Conservation (phyloP, 176 grass and related monocot genomes). For the Cymbopogon citratus region DNA sequence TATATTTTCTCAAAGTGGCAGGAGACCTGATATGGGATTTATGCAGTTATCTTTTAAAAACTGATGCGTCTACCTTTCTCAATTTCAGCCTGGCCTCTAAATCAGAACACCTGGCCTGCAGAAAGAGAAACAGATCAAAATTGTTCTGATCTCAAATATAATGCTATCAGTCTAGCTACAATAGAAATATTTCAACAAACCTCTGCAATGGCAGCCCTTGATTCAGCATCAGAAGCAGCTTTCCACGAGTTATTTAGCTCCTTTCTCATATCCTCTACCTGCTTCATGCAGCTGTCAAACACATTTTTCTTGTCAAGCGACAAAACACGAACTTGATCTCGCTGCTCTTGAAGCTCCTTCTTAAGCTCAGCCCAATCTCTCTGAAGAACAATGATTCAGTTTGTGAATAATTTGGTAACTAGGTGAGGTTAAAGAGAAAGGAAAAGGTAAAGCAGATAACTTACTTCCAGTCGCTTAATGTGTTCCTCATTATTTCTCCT, state of each 20-base stretch:
- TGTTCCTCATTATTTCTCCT: constrained; percentile 70
- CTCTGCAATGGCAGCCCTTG: constrained; percentile 78
- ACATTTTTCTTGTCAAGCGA: constrained; percentile 74
- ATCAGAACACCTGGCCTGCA: constrained; percentile 74
- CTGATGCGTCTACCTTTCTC: constrained; percentile 67
- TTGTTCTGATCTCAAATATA: background rate
- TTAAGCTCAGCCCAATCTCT: constrained; percentile 96
- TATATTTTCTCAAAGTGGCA: background rate
- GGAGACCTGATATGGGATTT: background rate
- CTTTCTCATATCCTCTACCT: constrained; percentile 87
- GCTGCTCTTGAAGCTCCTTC: constrained; percentile 90
- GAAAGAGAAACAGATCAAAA: constrained; percentile 16
- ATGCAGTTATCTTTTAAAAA: background rate
- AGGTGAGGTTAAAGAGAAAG: background rate
- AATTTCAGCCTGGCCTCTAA: constrained; percentile 52
- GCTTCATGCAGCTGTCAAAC: constrained; percentile 59
- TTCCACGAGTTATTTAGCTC: constrained; percentile 73
- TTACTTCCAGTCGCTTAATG: constrained; percentile 80
- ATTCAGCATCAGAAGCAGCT: constrained; percentile 66
- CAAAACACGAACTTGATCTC: constrained; percentile 72
- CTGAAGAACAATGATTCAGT: constrained; percentile 31
- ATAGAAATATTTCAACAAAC: constrained; percentile 42
- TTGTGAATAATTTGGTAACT: constrained; percentile 17
- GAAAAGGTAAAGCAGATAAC: background rate
- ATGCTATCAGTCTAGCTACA: background rate